A percentile compares a stretch with the other conserved stretches of the same genome.
Conservation (phyloP, 179 eudicot species). For the Camellia oleifera region DNA sequence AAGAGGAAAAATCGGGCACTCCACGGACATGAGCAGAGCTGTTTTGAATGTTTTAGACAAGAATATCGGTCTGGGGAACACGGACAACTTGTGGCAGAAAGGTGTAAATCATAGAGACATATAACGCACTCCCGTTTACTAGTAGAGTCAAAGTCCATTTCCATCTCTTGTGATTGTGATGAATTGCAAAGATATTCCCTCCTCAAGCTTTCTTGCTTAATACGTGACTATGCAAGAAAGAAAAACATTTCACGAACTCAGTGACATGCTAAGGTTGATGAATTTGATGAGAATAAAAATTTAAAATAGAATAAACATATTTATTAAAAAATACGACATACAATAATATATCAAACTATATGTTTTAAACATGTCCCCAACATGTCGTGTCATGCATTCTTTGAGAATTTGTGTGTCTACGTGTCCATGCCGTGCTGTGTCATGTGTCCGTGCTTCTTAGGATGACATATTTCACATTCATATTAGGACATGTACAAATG, state of each 20-base stretch:
- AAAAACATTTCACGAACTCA: not conserved
- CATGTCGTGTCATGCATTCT: too few species aligned
- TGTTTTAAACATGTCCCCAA: too few species aligned
- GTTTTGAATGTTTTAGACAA: conserved; percentile 65
- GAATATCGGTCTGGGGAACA: conserved; percentile 59
- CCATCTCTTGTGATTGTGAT: conserved; percentile 48
- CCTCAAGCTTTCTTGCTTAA: conserved; percentile 43
- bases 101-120: conserved; percentile 63
- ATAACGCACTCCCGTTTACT: conserved; percentile 56
- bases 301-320: not conserved
- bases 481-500: not conserved
- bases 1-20: conserved; percentile 42
- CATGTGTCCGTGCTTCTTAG: not conserved
- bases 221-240: conserved; percentile 42
- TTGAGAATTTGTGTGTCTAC: too few species aligned
- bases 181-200: conserved; percentile 55
- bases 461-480: not conserved
- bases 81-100: conserved; percentile 69
- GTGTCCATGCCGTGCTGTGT: too few species aligned
- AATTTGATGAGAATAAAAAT: not conserved
- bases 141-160: conserved; percentile 36
- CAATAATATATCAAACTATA: too few species aligned
- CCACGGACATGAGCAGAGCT: conserved; percentile 72
- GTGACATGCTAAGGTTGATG: too few species aligned
- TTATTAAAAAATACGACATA: not conserved